A percentile compares a stretch with the other conserved stretches of the same genome.
These are phyloP conservation scores for Isoetes taiwanensis DNA, from an alignment of 75 land plant species.

Conservation along the genomic window DNA sequence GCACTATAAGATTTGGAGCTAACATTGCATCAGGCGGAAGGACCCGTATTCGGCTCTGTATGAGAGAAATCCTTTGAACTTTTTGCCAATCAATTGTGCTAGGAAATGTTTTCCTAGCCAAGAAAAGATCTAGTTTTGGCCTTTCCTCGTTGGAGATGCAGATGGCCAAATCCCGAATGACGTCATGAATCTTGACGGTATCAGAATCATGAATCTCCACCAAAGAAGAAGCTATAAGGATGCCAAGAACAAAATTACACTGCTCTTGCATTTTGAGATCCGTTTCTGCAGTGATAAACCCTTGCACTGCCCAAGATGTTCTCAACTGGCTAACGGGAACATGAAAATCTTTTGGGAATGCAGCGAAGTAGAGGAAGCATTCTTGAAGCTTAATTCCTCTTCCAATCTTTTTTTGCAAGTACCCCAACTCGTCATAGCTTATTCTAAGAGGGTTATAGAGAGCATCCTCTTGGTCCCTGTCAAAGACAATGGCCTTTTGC, in stretches of 20 bases:
- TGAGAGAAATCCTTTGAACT: background rate
- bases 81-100: background rate
- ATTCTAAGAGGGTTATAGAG: background rate
- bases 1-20: background rate
- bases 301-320: background rate
- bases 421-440: background rate
- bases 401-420: background rate
- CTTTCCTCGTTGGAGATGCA: background rate
- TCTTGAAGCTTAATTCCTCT: background rate
- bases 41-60: background rate
- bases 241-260: background rate
- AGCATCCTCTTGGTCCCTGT: background rate
- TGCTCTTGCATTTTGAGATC: background rate
- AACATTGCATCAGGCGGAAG: background rate
- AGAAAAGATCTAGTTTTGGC: background rate
- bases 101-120: background rate
- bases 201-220: background rate
- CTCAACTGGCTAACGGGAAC: background rate
- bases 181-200: constrained; percentile 1
- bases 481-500: background rate
- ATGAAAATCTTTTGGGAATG: background rate
- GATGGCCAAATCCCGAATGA: background rate
- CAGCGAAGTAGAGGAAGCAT: constrained; percentile 5
- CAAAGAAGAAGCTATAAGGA: background rate
- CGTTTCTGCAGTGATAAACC: background rate